phyloP scores from a whole-genome alignment of 2,329 filamentous ascomycete genomes.

The Phialophora chinensis region DNA sequence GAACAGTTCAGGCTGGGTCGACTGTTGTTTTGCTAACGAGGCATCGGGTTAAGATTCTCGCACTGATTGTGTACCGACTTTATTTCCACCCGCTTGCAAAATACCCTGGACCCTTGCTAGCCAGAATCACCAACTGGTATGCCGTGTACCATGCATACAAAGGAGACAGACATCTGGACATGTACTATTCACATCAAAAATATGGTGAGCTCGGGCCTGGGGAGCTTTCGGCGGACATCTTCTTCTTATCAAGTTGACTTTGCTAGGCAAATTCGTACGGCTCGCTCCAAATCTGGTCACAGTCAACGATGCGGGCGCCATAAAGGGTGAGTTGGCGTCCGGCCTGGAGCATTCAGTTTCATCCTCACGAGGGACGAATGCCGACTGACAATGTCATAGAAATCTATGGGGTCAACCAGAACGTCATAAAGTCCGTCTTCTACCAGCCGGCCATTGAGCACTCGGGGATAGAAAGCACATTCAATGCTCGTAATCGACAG shows the following conservation, averaged over 20 bases:
- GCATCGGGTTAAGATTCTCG: background rate
- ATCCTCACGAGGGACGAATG: background rate
- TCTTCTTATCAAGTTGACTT: conserved; percentile 7
- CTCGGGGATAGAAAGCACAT: conserved; percentile 37
- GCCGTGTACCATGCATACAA: conserved; percentile 25
- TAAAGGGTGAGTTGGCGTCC: conserved; percentile 55
- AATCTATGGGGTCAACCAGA: conserved; percentile 32
- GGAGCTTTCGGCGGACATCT: background rate
- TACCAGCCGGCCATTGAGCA: conserved; percentile 14
- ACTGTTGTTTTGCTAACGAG: conserved; percentile 6
- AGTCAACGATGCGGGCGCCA: conserved; percentile 41
- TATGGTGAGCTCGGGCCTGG: conserved; percentile 42
- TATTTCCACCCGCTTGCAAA: conserved; percentile 64
- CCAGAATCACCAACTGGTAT: conserved; percentile 27
- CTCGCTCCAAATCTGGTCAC: conserved; percentile 40
- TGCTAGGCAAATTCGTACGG: conserved; percentile 44
- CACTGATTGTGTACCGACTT: conserved; percentile 29
- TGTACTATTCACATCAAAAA: conserved; percentile 43
- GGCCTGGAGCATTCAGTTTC: background rate
- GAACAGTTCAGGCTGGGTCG: background rate
- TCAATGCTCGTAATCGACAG: conserved; percentile 36
- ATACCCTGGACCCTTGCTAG: conserved; percentile 67
- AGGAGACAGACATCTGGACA: conserved; percentile 40
- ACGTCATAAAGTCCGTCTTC: conserved; percentile 43
- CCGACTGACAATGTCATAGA: conserved; percentile 18